Evolutionary conservation across 2,329 filamentous ascomycete species (phyloP), one percentile per base, ranked within the genome.

Genomic region (Microcyclospora pomicola): DNA sequence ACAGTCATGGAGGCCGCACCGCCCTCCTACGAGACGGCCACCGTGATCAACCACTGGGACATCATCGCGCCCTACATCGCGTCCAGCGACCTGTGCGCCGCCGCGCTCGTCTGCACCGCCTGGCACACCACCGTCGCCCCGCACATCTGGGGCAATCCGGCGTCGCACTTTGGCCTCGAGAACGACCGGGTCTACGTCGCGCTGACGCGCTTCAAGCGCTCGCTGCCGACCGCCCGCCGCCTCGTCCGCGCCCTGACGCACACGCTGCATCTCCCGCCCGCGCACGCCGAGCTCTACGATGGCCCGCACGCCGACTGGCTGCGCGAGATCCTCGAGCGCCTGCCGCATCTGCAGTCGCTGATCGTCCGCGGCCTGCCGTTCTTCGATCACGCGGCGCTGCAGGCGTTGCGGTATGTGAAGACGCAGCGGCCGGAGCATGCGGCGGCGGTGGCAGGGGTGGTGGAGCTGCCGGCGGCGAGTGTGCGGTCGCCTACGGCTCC

Each of bases 151-250:
- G 73, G 73, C 12, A 69, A 72, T 48, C 74, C 74, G 14, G 72
- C 73, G 0, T 75, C 72, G 7, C 73, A 77, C 53, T 77, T 77
- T 50, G 71, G 69, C 24, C 63, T 64, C 2, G 66, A 75, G 36
- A 72, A 76, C 49, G 73, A 77, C 49, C 68, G 66, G 7, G 71
- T 77, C 24, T 76, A 76, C 49, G 72, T 74, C 36, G 72, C 72
- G 14, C 57, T 77, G 40, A 75, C 71, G 6, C 64, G 68, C 27
- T 77, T 78, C 56, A 69, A 69, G 51, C 65, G 71, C 36, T 72
- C 66, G 9, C 55, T 77, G 15, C 68, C 64, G 37, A 68, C 66
- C 52, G 69, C 71, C 4, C 62, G 74, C 33, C 54, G 63, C 15
- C 60, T 61, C 41, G 69, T 74, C 19, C 59, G 73, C 37, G 65